phyloP scores from a whole-genome alignment of 2,329 filamentous ascomycete species.

The Aspergillus bombycis region DNA sequence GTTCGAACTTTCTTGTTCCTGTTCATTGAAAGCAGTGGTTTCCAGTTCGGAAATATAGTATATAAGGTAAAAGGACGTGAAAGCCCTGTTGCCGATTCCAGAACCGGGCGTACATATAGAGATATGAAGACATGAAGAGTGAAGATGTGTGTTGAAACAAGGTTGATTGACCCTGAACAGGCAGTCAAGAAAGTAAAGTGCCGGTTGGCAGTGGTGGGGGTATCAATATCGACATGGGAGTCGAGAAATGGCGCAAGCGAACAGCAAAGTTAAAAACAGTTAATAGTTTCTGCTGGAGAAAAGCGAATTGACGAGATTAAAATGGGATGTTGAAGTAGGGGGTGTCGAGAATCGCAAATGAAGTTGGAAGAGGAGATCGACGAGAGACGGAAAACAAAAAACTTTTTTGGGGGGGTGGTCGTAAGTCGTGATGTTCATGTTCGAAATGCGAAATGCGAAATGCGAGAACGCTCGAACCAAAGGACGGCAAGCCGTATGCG shows the following conservation, averaged over 20 bases:
- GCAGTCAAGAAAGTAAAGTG: neutral
- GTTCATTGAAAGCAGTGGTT: neutral
- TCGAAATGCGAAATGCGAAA: slow-evolving; percentile 9
- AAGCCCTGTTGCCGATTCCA: slow-evolving; percentile 11
- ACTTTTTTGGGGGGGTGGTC: slow-evolving; percentile 25
- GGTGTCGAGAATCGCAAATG: no score
- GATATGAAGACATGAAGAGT: neutral
- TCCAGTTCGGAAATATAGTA: neutral
- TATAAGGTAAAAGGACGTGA: neutral
- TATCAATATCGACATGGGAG: slow-evolving; percentile 8
- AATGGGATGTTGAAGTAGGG: neutral
- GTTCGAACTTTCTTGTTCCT: neutral
- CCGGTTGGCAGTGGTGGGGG: neutral
- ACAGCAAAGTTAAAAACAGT: neutral
- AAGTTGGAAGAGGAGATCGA: neutral
- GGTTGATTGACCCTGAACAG: neutral
- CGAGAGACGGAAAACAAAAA: slow-evolving; percentile 13
- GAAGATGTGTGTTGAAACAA: neutral
- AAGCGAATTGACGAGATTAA: neutral
- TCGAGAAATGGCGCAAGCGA: neutral
- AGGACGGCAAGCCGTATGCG: neutral
- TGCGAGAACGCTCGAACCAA: slow-evolving; percentile 6
- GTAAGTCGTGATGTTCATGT: slow-evolving; percentile 29
- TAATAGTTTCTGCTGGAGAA: neutral
- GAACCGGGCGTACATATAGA: slow-evolving; percentile 11